Evolutionary conservation across 345 rosid genomes (phyloP), one percentile per base, ranked within the genome.

Genomic region (Gossypium thurberi): DNA sequence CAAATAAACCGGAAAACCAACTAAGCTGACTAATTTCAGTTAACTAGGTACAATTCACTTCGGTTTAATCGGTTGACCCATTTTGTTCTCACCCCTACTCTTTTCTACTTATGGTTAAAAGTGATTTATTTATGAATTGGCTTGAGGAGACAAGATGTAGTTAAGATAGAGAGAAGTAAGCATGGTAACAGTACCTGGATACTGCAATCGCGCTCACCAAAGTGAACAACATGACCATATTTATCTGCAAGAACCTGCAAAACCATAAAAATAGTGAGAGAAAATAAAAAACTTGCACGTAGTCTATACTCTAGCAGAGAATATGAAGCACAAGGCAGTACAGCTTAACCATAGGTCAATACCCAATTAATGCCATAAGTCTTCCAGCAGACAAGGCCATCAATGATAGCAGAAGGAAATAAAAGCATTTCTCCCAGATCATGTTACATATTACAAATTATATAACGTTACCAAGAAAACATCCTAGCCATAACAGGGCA

Each of bases 171-270:
- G 23, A 21, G 43, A 33, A 71, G 10, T n/a, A 20, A 21, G 9
- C 42, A 25, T 43, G 37, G 42, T 20, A 40, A 37, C 20, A 48
- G 47, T 88, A 95, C 99, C 97, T 95, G 99, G 78, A 95, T 95
- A 79, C 98, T 95, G 87, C 99, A 95, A 87, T 95, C 99, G 74
- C 99, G 94, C 87, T 95, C 99, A 74, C 99, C 98, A 75, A 90
- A 95, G 82, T 95, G 99, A 79, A 95, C 98, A 78, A 92, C 99
- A 77, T 95, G 92, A 67, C 99, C 98, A 77, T 81, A 83, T 80
- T 92, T 92, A 86, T 95, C 99, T 18, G 99, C 97, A 76, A 95
- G 96, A 79, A 95, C 94, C 99, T 95, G 85, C 53, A 77, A 81
- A 75, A 60, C 71, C 71, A 74, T 15, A 76, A 8, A 10, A 40